These are phyloP conservation scores for Prillingera fragicola DNA, from an alignment of 1,284 basidiomycete genomes.

Conservation along the genomic window DNA sequence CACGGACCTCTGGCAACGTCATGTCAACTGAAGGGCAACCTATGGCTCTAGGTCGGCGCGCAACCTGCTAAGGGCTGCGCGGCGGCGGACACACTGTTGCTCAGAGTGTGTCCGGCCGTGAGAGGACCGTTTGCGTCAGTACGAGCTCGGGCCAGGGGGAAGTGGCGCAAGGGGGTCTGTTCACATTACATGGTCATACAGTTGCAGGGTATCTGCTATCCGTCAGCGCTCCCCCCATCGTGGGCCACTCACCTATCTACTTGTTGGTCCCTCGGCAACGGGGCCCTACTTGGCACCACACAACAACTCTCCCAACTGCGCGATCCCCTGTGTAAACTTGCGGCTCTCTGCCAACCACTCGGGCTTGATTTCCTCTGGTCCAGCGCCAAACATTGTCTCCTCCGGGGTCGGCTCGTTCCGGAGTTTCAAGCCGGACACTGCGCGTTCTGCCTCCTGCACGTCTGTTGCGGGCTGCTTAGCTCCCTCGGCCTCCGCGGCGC, in stretches of 20 bases:
- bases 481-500: background rate
- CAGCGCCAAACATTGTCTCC: slow-evolving; percentile 30
- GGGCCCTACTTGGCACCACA: slow-evolving; percentile 5
- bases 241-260: background rate
- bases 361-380: slow-evolving; percentile 34
- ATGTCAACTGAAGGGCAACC: slow-evolving; percentile 39
- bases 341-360: slow-evolving; percentile 32
- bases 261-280: background rate
- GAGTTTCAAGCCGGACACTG: too few relatives aligned
- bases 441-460: background rate
- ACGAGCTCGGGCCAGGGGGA: background rate
- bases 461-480: background rate
- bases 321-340: slow-evolving; percentile 34
- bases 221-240: background rate
- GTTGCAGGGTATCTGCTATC: slow-evolving; percentile 1
- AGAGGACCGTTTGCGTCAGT: background rate
- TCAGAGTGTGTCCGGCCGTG: background rate
- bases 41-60: slow-evolving; percentile 17
- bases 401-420: slow-evolving; percentile 18
- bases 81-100: slow-evolving; percentile 1
- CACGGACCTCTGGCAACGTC: slow-evolving; percentile 32
- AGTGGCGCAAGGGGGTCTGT: background rate
- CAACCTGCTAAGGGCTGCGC: slow-evolving; percentile 16
- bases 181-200: slow-evolving; percentile 1
- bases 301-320: slow-evolving; percentile 35